These are phyloP conservation scores for Puccinia novopanici DNA, from an alignment of 1,284 basidiomycete genomes.

Conservation along the genomic window DNA sequence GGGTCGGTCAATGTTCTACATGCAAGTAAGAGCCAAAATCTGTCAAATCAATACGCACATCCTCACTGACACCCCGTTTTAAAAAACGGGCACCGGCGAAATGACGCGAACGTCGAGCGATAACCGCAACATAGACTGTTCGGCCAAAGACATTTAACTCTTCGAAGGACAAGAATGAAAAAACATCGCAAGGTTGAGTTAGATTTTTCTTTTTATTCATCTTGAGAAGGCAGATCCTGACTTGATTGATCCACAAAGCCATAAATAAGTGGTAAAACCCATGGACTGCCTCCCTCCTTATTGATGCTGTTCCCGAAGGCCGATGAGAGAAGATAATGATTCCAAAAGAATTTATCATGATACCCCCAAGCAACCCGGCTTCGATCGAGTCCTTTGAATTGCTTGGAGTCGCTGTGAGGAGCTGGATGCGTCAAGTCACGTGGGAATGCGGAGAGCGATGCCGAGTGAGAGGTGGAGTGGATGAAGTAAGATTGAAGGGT, in stretches of 20 bases:
- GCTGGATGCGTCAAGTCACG: constrained; percentile 51
- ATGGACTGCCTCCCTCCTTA: constrained; percentile 68
- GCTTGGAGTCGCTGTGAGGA: constrained; percentile 37
- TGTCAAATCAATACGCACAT: constrained; percentile 62
- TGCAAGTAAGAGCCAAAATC: background rate
- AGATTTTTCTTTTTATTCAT: background rate
- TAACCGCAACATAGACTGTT: constrained; percentile 87
- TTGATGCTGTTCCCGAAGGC: constrained; percentile 61
- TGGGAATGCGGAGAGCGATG: constrained; percentile 47
- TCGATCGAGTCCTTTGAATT: constrained; percentile 20
- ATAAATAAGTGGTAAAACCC: constrained; percentile 90
- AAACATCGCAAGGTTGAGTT: constrained; percentile 22
- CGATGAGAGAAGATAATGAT: constrained; percentile 80
- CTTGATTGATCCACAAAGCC: constrained; percentile 98
- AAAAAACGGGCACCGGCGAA: constrained; percentile 95
- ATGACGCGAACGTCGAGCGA: constrained; percentile 89
- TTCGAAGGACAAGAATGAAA: constrained; percentile 58
- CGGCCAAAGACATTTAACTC: constrained; percentile 88
- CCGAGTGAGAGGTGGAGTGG: constrained; percentile 58
- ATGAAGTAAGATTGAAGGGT: constrained; percentile 93
- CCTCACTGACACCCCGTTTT: constrained; percentile 89
- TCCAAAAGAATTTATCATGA: constrained; percentile 94
- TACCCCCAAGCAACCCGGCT: constrained; percentile 63
- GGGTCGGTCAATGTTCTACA: background rate
- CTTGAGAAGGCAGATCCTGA: constrained; percentile 62